Evolutionary conservation across 257 asterid genomes (phyloP).

Genomic region (Plantago major): DNA sequence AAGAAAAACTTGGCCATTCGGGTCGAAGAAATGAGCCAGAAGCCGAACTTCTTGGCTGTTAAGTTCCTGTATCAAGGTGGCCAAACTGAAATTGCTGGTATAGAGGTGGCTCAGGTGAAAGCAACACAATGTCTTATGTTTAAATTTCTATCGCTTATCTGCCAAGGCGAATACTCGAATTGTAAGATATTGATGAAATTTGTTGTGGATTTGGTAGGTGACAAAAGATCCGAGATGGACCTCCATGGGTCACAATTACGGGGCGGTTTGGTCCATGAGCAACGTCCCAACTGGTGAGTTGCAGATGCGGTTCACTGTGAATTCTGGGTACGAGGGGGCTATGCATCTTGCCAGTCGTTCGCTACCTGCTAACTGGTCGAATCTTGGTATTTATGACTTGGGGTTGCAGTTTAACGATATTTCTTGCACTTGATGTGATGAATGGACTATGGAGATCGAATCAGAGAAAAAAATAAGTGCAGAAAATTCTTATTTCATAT

Average conservation of each 20-base stretch:
- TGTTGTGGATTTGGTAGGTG: slow-evolving; percentile 24
- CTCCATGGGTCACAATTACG: slow-evolving; percentile 52
- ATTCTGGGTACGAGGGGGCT: slow-evolving; percentile 71
- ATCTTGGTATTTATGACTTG: slow-evolving; percentile 45
- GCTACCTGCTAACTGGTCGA: slow-evolving; percentile 59
- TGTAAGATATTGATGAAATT: too few species aligned
- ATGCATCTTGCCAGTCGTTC: slow-evolving; percentile 59
- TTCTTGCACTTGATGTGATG: slow-evolving; percentile 67
- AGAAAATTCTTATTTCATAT: too few species aligned
- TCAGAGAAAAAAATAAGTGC: too few species aligned
- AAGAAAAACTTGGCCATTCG: slow-evolving; percentile 52
- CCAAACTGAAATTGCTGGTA: slow-evolving; percentile 58
- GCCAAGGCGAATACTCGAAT: too few species aligned
- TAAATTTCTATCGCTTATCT: too few species aligned
- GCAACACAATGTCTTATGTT: too few species aligned
- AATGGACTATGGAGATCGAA: background rate
- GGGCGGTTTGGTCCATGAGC: slow-evolving; percentile 80
- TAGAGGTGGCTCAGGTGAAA: slow-evolving; percentile 63
- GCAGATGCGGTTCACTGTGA: slow-evolving; percentile 63
- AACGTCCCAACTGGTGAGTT: slow-evolving; percentile 61
- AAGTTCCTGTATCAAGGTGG: slow-evolving; percentile 71
- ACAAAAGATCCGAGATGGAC: slow-evolving; percentile 47
- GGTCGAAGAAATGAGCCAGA: slow-evolving; percentile 74
- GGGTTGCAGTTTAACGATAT: slow-evolving; percentile 66
- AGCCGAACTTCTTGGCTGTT: slow-evolving; percentile 55